Conservation (phyloP, 192 early-diverging fungal species). For the Gaertneriomyces semiglobifer region DNA sequence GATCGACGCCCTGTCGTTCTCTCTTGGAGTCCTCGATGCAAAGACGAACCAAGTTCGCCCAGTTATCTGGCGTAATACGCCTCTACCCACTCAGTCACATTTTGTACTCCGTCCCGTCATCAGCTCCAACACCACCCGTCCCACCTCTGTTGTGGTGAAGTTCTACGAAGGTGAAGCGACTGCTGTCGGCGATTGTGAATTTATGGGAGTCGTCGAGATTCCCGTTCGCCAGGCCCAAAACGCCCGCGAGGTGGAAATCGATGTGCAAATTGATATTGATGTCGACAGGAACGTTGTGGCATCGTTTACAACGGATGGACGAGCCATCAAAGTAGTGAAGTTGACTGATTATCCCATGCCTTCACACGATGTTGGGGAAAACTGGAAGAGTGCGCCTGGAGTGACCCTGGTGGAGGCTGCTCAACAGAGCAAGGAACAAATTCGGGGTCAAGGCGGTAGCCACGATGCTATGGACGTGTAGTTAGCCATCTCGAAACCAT, state of each 20-base stretch:
- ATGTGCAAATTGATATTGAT: not conserved
- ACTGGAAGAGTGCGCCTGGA: conserved; percentile 1
- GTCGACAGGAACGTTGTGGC: conserved; percentile 1
- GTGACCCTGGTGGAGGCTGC: conserved; percentile 1
- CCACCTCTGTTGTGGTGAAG: not conserved
- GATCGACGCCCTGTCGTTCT: conserved; percentile 1
- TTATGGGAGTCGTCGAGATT: not conserved
- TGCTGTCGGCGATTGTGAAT: not conserved
- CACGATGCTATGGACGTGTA: no score
- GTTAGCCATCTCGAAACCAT: no score
- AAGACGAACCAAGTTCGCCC: conserved; percentile 2
- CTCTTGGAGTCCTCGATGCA: not conserved
- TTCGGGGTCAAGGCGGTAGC: no score
- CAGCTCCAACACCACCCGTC: not conserved
- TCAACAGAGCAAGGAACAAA: no score
- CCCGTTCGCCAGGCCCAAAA: not conserved
- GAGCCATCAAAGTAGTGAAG: not conserved
- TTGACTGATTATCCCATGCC: conserved; percentile 5
- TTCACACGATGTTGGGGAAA: not conserved
- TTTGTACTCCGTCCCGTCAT: not conserved
- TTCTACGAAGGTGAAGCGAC: conserved; percentile 4
- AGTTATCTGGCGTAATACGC: not conserved
- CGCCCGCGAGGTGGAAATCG: not conserved
- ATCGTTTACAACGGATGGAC: not conserved
- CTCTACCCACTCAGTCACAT: not conserved